Evolutionary conservation across 768 basidiomycete genomes (phyloP).

Genomic region (Sporobolomyces phaffii): DNA sequence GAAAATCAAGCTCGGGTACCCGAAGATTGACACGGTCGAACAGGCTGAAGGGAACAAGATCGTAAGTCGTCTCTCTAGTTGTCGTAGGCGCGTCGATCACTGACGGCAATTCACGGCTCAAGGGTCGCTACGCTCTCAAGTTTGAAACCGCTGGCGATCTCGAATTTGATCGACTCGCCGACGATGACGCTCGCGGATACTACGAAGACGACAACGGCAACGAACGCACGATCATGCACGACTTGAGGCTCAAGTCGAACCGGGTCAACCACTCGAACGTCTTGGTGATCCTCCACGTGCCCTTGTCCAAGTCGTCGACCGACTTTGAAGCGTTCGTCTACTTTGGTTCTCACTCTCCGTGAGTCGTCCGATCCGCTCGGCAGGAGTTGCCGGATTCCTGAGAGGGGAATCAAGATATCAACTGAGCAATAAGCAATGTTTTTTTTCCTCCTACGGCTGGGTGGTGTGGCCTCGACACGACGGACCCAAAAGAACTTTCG

Average conservation of each 20-base stretch:
- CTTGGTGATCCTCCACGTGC: no score
- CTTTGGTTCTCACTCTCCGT: constrained; percentile 9
- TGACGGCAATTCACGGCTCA: not conserved
- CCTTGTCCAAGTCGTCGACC: no score
- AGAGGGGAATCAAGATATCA: no score
- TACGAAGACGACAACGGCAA: no score
- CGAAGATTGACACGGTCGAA: not conserved
- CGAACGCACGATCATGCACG: not conserved
- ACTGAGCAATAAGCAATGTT: no score
- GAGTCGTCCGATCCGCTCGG: no score
- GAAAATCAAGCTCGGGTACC: not conserved
- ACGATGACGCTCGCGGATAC: not conserved
- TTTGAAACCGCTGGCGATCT: not conserved
- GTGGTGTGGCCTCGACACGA: no score
- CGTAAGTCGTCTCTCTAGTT: not conserved
- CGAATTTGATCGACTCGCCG: not conserved
- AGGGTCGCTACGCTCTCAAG: not conserved
- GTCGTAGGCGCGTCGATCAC: not conserved
- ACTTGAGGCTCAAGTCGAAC: not conserved
- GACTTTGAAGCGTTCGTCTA: constrained; percentile 3
- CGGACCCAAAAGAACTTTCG: not conserved
- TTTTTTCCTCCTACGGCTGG: no score
- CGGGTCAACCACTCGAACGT: not conserved
- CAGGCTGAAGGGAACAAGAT: not conserved
- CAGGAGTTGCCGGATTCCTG: no score